Evolutionary conservation across 768 basidiomycete species (phyloP).

Genomic region (Leucosporidium creatinivorum): DNA sequence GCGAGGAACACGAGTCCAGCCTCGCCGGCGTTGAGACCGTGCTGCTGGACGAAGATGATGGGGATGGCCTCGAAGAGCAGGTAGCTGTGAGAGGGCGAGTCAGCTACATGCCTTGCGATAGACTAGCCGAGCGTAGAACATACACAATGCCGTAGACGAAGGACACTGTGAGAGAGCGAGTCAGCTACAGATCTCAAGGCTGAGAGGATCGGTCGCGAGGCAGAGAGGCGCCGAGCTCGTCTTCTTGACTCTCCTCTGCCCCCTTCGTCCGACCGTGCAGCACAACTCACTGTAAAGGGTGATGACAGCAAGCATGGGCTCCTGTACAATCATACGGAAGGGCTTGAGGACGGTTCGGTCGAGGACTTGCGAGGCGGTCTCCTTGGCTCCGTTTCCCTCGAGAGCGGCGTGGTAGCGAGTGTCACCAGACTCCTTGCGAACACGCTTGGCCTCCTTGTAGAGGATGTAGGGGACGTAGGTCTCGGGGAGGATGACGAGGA

Average conservation of each 20-base stretch:
- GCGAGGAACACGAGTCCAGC: slow-evolving; percentile 39
- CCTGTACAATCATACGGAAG: slow-evolving; percentile 36
- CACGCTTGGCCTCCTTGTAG: slow-evolving; percentile 29
- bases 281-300: slow-evolving; percentile 29
- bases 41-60: slow-evolving; percentile 37
- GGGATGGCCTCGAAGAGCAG: slow-evolving; percentile 41
- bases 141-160: slow-evolving; percentile 33
- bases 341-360: slow-evolving; percentile 33
- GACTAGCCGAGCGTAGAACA: no score
- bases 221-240: not conserved
- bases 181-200: not conserved
- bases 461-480: slow-evolving; percentile 34
- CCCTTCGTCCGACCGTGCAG: no score
- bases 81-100: slow-evolving; percentile 13
- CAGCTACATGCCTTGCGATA: no score
- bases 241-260: no score
- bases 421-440: slow-evolving; percentile 38
- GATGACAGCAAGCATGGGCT: slow-evolving; percentile 38
- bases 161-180: not conserved
- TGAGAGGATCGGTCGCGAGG: no score
- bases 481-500: slow-evolving; percentile 33
- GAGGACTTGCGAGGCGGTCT: slow-evolving; percentile 4
- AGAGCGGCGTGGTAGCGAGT: slow-evolving; percentile 23
- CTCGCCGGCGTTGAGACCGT: slow-evolving; percentile 39
- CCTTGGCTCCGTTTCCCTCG: slow-evolving; percentile 17